Conservation (phyloP, 176 grass and related monocot genomes). For the Elaeis guineensis region DNA sequence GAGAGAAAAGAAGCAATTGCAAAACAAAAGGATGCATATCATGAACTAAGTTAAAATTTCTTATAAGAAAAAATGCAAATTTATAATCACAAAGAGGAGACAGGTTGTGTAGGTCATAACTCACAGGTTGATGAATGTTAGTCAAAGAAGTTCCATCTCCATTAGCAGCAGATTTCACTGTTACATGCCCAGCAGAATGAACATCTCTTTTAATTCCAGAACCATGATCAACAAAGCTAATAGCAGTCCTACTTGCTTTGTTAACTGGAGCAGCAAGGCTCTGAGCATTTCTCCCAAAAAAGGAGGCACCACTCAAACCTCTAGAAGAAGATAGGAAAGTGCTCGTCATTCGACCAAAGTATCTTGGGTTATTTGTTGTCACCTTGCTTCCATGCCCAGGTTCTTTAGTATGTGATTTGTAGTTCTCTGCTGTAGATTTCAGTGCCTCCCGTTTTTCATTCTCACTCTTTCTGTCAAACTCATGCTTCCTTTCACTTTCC, state of each 20-base stretch:
- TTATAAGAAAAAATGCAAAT: background rate
- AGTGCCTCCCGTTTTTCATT: conserved; percentile 26
- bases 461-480: conserved; percentile 47
- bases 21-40: conserved; percentile 13
- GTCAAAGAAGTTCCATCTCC: conserved; percentile 44
- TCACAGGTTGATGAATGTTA: conserved; percentile 50
- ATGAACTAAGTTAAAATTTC: conserved; percentile 15
- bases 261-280: conserved; percentile 30
- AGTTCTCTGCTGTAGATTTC: conserved; percentile 28
- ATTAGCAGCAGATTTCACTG: conserved; percentile 31
- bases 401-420: conserved; percentile 32
- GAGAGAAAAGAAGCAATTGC: conserved; percentile 23
- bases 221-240: conserved; percentile 36
- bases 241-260: conserved; percentile 36
- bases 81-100: background rate
- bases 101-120: conserved; percentile 11
- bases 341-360: conserved; percentile 60
- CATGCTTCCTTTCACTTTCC: conserved; percentile 44
- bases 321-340: conserved; percentile 60
- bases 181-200: conserved; percentile 28
- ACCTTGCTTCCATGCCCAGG: conserved; percentile 27
- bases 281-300: conserved; percentile 65
- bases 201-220: conserved; percentile 47
- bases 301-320: conserved; percentile 43
- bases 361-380: conserved; percentile 40